Conservation (phyloP, 2,329 filamentous ascomycete genomes). For the Epichloe festucae region DNA sequence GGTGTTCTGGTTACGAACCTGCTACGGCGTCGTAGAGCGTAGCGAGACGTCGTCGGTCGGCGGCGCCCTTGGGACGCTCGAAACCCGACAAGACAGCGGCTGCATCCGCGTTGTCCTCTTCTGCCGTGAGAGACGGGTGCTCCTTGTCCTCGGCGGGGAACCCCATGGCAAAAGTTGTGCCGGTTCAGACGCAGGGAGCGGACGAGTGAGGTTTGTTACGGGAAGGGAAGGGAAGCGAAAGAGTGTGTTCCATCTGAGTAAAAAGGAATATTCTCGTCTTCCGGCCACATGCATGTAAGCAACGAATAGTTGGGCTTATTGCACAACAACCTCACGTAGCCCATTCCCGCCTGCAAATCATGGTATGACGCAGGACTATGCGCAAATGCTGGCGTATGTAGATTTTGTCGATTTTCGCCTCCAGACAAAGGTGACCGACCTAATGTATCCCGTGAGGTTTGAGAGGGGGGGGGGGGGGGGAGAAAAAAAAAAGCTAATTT, state of each 20-base stretch:
- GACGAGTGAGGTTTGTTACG: too few relatives aligned
- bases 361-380: background rate
- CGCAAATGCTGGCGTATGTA: too few relatives aligned
- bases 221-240: too few relatives aligned
- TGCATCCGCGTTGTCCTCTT: slow-evolving; percentile 2
- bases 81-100: slow-evolving; percentile 2
- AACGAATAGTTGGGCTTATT: background rate
- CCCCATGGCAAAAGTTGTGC: background rate
- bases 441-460: too few relatives aligned
- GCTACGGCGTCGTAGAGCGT: slow-evolving; percentile 64
- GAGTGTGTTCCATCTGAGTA: too few relatives aligned
- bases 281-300: background rate
- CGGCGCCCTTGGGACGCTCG: slow-evolving; percentile 1
- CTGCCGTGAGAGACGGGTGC: slow-evolving; percentile 2
- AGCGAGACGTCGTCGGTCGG: slow-evolving; percentile 22
- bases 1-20: slow-evolving; percentile 30
- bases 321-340: background rate
- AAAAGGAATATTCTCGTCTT: background rate
- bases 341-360: background rate
- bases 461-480: too few relatives aligned
- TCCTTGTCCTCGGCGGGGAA: background rate
- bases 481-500: too few relatives aligned
- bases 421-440: too few relatives aligned
- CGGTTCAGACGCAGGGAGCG: too few relatives aligned
- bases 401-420: too few relatives aligned